Base-by-base conservation (phyloP, 2,329 filamentous ascomycete species). In the Claviceps africana region DNA sequence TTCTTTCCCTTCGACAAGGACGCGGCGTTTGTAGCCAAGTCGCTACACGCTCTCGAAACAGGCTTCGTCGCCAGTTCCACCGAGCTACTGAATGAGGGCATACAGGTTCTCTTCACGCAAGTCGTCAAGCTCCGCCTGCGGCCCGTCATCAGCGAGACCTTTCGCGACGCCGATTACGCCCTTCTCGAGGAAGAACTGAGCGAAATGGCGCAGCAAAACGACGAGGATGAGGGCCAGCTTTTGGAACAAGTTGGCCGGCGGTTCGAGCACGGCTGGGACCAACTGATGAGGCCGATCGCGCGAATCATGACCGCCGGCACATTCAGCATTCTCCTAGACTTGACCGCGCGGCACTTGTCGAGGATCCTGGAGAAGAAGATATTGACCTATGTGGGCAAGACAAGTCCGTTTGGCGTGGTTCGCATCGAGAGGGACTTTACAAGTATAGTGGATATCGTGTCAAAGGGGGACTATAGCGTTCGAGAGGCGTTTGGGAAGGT, bases 91-190 rank as follows among this genome's bases (percentile, higher is more conserved):
- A 80, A 79, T 51, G 91, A 97, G 63, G 88, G 88, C 33, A 78
- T 95, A 31, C 80, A 85, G 58, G 89, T 95, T 5, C 77, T 95
- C 45, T 94, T 95, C 65, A 84, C 86, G 61, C 85, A 90, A 61
- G 87, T 97, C 2, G 77, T 96, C 60, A 91, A 91, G 63, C 80
- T 83, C 2, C 86, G 90, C 11, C 75, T 98, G 15, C 83, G 90
- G 0, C 88, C 88, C 0, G 83, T 96, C 3, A 75, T 98, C 11
- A 79, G 82, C 19, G 91, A 98, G 54, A 83, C 89, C 0, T 97
- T 97, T 75, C 84, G 90, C 44, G 91, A 97, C 61, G 80, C 87
- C 22, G 89, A 96, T 67, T 98, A 98, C 69, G 77, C 81, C 9
- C 72, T 88, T 3, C 75, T 75, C 1, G 77, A 83, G 55, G 77